Evolutionary conservation across 2,329 filamentous ascomycete species (phyloP), one percentile per base, ranked within the genome.

Genomic region (Epichloe typhina): DNA sequence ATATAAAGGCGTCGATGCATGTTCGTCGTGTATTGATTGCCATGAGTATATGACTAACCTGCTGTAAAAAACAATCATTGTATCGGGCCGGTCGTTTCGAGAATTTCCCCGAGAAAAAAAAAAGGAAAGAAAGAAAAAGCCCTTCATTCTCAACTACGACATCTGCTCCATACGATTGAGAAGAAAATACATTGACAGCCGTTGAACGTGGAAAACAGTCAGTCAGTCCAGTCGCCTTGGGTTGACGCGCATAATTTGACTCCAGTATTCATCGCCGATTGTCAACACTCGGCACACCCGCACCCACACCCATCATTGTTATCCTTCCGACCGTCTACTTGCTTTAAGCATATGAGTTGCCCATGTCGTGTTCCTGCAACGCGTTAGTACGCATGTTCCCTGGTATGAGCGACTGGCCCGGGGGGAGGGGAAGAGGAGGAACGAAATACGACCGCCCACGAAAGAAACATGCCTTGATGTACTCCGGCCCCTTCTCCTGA

Each of bases 401-500:
- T 21, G n/a, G 23, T 5, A 15, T n/a, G 35, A 23, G n/a, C 0
- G 11, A n/a, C 4, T 15, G 19, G 11, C n/a, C n/a, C 17, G 1
- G n/a, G 36, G 17, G 2, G 4, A 6, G 11, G 8, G 43, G 37
- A 8, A 8, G 43, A 11, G 48, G 48, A 33, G 50, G 45, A 13
- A 36, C n/a, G 53, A 26, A 42, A 19, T 31, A 11, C 31, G 31
- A 31, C 9, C 31, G 31, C 31, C 31, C 31, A 31, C 3, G 17
- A 31, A 41, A 50, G 9, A 39, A 39, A 64, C 74, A 55, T 60
- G 79, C 89, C 80, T 95, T 95, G 65, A 97, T 77, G 71, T 97
- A 97, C 59, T 97, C 91, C 21, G 82, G 75, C 1, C 93, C 93
- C 73, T 95, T 96, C 73, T 98, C 93, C 59, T 80, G 66, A 69